Evolutionary conservation across 768 basidiomycete genomes (phyloP).

Genomic region (Trametes cinnabarina): DNA sequence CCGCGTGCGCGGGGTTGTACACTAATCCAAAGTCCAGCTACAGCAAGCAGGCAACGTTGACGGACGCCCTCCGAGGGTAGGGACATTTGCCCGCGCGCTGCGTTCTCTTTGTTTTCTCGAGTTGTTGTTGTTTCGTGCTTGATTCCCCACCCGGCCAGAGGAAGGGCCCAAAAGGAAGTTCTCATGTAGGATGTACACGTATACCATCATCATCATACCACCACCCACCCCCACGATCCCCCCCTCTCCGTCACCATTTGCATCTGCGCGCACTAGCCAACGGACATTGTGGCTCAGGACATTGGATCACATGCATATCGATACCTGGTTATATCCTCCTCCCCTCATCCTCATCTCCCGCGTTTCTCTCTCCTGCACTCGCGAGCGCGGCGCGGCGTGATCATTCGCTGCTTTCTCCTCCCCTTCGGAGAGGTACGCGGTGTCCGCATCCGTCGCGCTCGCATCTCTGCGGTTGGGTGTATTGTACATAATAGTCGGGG

Average conservation of each 20-base stretch:
- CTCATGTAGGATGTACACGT: background rate
- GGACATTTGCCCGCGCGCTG: background rate
- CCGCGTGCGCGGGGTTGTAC: background rate
- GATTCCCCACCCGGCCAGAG: background rate
- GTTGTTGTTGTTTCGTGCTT: background rate
- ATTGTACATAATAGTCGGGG: slow-evolving; percentile 14
- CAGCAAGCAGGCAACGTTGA: too few species aligned
- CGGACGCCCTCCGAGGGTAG: too few species aligned
- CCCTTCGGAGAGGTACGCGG: too few species aligned
- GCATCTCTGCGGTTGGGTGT: background rate
- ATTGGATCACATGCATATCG: background rate
- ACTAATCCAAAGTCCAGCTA: too few species aligned
- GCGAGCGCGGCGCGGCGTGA: too few species aligned
- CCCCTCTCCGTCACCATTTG: background rate
- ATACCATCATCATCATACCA: background rate
- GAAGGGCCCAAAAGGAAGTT: background rate
- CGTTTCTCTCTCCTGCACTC: too few species aligned
- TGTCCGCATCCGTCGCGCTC: too few species aligned
- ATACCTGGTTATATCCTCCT: too few species aligned
- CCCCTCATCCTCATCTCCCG: too few species aligned
- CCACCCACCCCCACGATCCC: background rate
- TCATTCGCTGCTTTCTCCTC: too few species aligned
- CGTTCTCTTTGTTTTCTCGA: background rate
- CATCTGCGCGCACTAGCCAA: background rate
- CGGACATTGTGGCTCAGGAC: slow-evolving; percentile 5